phyloP scores from a whole-genome alignment of 75 land plant genomes.

The Pinus albicaulis region DNA sequence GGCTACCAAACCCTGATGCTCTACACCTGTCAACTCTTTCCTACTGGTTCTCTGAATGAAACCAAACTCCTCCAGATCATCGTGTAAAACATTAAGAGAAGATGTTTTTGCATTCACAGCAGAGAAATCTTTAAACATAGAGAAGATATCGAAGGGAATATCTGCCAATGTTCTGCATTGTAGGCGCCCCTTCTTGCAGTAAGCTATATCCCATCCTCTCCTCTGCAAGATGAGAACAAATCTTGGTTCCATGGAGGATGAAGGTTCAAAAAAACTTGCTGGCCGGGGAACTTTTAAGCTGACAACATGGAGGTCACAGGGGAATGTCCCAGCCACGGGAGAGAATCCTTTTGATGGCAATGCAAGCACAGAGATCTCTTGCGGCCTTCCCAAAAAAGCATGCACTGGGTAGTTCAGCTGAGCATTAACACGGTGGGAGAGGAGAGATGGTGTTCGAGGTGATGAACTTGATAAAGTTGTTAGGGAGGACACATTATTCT shows the following conservation, averaged over 20 bases:
- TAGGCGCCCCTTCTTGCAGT: conserved; percentile 42
- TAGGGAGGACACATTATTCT: conserved; percentile 57
- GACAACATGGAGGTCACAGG: conserved; percentile 94
- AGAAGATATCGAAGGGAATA: conserved; percentile 44
- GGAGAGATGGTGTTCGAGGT: conserved; percentile 64
- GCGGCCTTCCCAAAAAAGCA: conserved; percentile 62
- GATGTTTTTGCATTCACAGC: conserved; percentile 46
- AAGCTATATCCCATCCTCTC: conserved; percentile 77
- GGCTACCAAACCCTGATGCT: conserved; percentile 47
- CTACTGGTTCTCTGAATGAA: conserved; percentile 25
- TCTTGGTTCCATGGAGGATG: conserved; percentile 22
- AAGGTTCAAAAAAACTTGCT: conserved; percentile 23
- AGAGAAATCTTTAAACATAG: conserved; percentile 61
- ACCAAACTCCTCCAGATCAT: conserved; percentile 58
- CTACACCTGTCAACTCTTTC: conserved; percentile 44
- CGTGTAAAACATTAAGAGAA: conserved; percentile 80
- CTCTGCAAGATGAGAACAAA: conserved; percentile 78
- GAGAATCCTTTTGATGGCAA: conserved; percentile 30
- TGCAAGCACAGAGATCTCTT: conserved; percentile 22
- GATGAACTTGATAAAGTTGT: conserved; percentile 20
- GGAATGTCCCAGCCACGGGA: conserved; percentile 65
- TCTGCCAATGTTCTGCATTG: conserved; percentile 51
- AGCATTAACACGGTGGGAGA: conserved; percentile 77
- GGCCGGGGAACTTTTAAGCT: conserved; percentile 72
- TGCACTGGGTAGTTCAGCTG: conserved; percentile 90